A percentile compares a stretch with the other conserved stretches of the same genome.
phyloP scores from a whole-genome alignment of 2,329 filamentous ascomycete genomes.

The Aureobasidium leucospermi region DNA sequence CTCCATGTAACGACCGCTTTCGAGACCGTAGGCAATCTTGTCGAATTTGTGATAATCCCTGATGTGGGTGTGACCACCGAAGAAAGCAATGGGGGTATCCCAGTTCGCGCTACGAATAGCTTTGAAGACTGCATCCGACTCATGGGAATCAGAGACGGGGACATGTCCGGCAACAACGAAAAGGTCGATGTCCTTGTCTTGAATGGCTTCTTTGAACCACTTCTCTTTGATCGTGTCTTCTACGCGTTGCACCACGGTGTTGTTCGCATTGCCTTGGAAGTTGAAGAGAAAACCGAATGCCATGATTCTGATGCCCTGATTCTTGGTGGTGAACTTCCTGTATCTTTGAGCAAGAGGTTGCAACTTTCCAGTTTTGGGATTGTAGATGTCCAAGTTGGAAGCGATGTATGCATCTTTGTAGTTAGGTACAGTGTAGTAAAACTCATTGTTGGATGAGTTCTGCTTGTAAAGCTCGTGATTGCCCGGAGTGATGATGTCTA shows the following conservation, averaged over 20 bases:
- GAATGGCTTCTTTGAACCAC: constrained; percentile 84
- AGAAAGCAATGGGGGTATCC: constrained; percentile 82
- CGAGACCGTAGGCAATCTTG: constrained; percentile 67
- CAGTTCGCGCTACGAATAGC: constrained; percentile 70
- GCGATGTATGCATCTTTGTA: constrained; percentile 76
- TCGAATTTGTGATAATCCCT: constrained; percentile 79
- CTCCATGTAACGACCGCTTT: constrained; percentile 88
- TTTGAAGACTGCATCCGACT: constrained; percentile 69
- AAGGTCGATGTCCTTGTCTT: constrained; percentile 71
- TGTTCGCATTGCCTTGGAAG: constrained; percentile 85
- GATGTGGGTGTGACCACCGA: constrained; percentile 85
- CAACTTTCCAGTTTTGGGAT: constrained; percentile 61
- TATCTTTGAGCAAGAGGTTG: constrained; percentile 75
- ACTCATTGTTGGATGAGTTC: constrained; percentile 71
- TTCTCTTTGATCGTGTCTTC: constrained; percentile 70
- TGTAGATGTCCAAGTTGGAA: constrained; percentile 85
- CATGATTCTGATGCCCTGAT: constrained; percentile 73
- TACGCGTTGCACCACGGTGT: constrained; percentile 75
- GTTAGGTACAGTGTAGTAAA: constrained; percentile 70
- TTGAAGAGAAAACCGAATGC: constrained; percentile 95
- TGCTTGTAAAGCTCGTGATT: constrained; percentile 93
- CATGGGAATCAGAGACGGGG: constrained; percentile 64
- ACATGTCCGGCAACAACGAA: constrained; percentile 85
- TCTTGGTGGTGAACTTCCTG: constrained; percentile 85
- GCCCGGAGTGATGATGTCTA: constrained; percentile 79